A percentile compares a stretch with the other conserved stretches of the same genome.
Conservation (phyloP, 768 basidiomycete genomes). For the Lepiota subincarnata region DNA sequence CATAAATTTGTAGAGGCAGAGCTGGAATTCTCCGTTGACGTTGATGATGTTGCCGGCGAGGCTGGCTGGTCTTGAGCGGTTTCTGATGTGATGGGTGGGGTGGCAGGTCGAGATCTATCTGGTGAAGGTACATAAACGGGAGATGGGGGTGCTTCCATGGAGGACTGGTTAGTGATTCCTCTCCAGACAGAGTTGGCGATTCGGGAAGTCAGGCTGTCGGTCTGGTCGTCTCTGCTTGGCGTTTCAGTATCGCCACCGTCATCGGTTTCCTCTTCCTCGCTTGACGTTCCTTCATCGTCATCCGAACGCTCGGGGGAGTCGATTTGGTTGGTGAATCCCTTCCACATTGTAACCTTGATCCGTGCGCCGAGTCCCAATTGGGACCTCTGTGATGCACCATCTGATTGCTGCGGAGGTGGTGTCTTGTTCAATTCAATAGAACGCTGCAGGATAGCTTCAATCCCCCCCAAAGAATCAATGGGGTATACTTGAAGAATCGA, state of each 20-base stretch:
- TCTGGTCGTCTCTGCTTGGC: constrained; percentile 15
- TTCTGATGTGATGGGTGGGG: not conserved
- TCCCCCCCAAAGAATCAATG: constrained; percentile 59
- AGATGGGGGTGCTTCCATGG: constrained; percentile 61
- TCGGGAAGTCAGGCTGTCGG: constrained; percentile 13
- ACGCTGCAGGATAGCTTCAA: constrained; percentile 66
- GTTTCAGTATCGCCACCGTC: constrained; percentile 47
- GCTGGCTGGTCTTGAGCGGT: constrained; percentile 15
- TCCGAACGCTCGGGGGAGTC: constrained; percentile 27
- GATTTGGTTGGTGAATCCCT: constrained; percentile 55
- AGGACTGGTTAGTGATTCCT: constrained; percentile 71
- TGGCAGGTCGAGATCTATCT: not conserved
- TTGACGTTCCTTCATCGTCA: constrained; percentile 28
- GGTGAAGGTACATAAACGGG: constrained; percentile 3
- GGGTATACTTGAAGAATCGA: constrained; percentile 64
- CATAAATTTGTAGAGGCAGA: constrained; percentile 41
- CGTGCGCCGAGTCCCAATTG: constrained; percentile 49
- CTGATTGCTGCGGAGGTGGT: constrained; percentile 15
- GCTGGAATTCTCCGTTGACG: not conserved
- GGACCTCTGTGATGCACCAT: constrained; percentile 15
- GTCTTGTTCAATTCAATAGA: constrained; percentile 53
- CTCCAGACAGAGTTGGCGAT: constrained; percentile 63
- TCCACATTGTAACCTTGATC: constrained; percentile 61
- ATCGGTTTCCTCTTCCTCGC: constrained; percentile 30
- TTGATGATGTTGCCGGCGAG: constrained; percentile 28